A percentile compares a stretch with the other conserved stretches of the same genome.
phyloP scores from a whole-genome alignment of 2,329 filamentous ascomycete species.

The Cladosporium colombiae region DNA sequence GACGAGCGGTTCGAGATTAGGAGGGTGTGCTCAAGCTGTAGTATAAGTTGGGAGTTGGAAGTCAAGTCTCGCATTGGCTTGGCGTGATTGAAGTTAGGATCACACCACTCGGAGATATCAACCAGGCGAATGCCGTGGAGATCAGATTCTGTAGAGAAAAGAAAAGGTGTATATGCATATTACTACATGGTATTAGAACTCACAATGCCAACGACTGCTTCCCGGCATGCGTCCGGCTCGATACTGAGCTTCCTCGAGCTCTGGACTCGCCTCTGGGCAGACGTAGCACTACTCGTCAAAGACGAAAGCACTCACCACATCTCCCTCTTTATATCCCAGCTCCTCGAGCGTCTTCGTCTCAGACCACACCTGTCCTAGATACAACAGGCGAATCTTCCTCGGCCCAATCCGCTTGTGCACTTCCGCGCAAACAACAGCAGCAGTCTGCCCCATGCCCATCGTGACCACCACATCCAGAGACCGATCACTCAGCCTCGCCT shows the following conservation, averaged over 20 bases:
- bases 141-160: background rate
- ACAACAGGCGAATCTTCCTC: slow-evolving; percentile 69
- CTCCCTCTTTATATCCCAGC: slow-evolving; percentile 74
- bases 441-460: slow-evolving; percentile 51
- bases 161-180: slow-evolving; percentile 4
- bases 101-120: background rate
- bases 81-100: background rate
- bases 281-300: slow-evolving; percentile 37
- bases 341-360: slow-evolving; percentile 64
- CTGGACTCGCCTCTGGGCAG: slow-evolving; percentile 1
- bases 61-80: background rate
- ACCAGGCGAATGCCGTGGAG: too few species aligned
- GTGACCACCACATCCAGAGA: slow-evolving; percentile 41
- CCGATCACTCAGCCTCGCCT: slow-evolving; percentile 41
- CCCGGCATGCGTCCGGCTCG: background rate
- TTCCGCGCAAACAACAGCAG: slow-evolving; percentile 62
- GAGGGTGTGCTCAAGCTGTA: background rate
- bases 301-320: slow-evolving; percentile 77
- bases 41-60: background rate
- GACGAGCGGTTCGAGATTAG: background rate
- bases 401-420: slow-evolving; percentile 63
- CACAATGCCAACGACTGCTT: background rate
- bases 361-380: slow-evolving; percentile 77
- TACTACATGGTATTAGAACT: slow-evolving; percentile 1
- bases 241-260: slow-evolving; percentile 4